Evolutionary conservation across 192 early-diverging fungal species (phyloP).

Genomic region (Podochytrium sp.): DNA sequence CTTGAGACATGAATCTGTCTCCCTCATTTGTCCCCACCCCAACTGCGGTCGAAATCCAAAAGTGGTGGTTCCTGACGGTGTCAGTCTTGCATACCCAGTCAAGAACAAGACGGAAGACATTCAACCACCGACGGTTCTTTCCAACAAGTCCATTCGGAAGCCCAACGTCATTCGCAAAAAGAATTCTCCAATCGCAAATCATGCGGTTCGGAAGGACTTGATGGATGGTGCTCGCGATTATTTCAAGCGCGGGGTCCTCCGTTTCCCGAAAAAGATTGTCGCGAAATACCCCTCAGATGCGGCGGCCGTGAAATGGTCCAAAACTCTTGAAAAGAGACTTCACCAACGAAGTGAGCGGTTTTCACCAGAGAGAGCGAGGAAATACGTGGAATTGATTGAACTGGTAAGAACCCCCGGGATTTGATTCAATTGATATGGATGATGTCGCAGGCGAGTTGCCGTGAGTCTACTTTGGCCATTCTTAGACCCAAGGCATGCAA

Average conservation of each 20-base stretch:
- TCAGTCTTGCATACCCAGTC: background rate
- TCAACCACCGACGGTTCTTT: background rate
- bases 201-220: too few relatives aligned
- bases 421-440: background rate
- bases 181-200: background rate
- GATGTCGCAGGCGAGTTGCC: background rate
- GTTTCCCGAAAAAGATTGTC: too few relatives aligned
- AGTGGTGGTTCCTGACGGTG: background rate
- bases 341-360: too few relatives aligned
- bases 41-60: background rate
- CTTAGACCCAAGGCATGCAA: background rate
- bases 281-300: too few relatives aligned
- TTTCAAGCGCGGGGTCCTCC: too few relatives aligned
- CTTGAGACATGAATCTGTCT: background rate
- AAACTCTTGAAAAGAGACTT: too few relatives aligned
- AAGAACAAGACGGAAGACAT: background rate
- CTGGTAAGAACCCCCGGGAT: background rate
- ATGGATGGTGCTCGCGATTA: too few relatives aligned
- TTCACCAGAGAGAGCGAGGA: too few relatives aligned
- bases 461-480: background rate
- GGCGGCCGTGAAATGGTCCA: too few relatives aligned
- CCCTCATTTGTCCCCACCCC: too few relatives aligned
- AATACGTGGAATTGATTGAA: background rate
- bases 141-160: background rate
- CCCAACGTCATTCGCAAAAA: background rate